Conservation (phyloP, 306 rosid genomes). For the Cucurbita maxima region DNA sequence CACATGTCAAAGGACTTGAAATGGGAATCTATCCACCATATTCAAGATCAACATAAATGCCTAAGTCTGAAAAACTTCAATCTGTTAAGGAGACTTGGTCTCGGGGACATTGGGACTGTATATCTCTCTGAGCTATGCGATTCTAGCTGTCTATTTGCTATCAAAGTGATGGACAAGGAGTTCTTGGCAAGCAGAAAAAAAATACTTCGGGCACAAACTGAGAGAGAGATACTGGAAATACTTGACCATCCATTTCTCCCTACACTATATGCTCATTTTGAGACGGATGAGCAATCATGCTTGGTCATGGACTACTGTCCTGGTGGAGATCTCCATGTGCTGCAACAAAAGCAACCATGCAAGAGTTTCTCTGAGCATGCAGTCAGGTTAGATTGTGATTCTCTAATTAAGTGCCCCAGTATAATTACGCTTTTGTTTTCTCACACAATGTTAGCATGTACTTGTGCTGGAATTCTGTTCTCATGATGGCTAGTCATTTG, state of each 20-base stretch:
- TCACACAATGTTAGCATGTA: not conserved
- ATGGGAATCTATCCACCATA: constrained; percentile 75
- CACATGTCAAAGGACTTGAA: constrained; percentile 94
- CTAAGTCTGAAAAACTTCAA: constrained; percentile 64
- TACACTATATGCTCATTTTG: constrained; percentile 59
- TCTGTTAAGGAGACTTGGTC: constrained; percentile 69
- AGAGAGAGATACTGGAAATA: constrained; percentile 80
- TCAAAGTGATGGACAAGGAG: constrained; percentile 91
- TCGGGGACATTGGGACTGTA: constrained; percentile 96
- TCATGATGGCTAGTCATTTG: not conserved
- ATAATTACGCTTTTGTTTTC: not conserved
- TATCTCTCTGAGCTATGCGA: constrained; percentile 82
- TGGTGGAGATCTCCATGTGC: constrained; percentile 88
- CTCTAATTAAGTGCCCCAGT: not conserved
- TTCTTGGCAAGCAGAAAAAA: constrained; percentile 68
- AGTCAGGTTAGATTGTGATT: constrained; percentile 37
- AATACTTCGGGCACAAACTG: constrained; percentile 83
- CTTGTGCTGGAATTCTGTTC: not conserved
- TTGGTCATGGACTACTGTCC: constrained; percentile 94
- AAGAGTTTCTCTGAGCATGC: constrained; percentile 81
- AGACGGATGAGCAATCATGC: constrained; percentile 71
- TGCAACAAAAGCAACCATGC: constrained; percentile 77
- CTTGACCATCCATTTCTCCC: constrained; percentile 98
- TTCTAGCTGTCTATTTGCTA: constrained; percentile 63
- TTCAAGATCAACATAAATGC: constrained; percentile 62